Base-by-base conservation (phyloP, 192 early-diverging fungal species). In the Coemansia sp. region DNA sequence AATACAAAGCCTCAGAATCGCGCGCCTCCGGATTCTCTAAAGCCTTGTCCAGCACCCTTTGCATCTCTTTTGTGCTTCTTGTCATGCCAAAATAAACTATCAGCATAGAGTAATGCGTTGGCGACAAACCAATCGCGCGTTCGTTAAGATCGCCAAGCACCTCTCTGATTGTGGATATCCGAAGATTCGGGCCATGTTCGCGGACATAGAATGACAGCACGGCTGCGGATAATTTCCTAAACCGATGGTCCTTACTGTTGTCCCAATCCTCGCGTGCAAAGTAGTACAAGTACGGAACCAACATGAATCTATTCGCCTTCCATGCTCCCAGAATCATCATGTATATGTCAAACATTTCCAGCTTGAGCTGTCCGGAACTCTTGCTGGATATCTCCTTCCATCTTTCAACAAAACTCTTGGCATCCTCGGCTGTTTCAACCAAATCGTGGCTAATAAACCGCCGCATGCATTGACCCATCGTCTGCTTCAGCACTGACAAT, bases 391-490 rank as follows among this genome's bases (percentile, higher is more conserved):
- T 71, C 41, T 58, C 38, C 59, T 61, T 22, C 63, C 75, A 76
- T 14, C 53, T 32, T 0, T 55, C 13, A 12, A 83, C 80, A 43
- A 83, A 49, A 45, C 4, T 10, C 63, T 64, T 44, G 0, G 74
- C 80, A 12, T 71, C 75, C 3, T 56, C 56, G 7, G 70, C n/a
- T 6, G 71, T 71, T 7, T 63, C 71, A 58, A 69, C 62, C 53
- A 49, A 16, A n/a, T 43, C 59, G 1, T 41, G 13, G 25, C 58
- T 51, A 5, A 83, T 57, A 9, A 71, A 12, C 22, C 80, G 71
- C 44, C 80, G 71, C 46, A 83, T 54, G 48, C 80, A 83, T 59
- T 69, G 80, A 2, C 80, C 80, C 75, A 83, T 74, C 9, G 72
- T 56, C 46, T 74, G 46, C 44, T 60, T 68, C 45, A 83, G 12